phyloP scores from a whole-genome alignment of 148 eudicot species.

The Euryodendron excelsum region DNA sequence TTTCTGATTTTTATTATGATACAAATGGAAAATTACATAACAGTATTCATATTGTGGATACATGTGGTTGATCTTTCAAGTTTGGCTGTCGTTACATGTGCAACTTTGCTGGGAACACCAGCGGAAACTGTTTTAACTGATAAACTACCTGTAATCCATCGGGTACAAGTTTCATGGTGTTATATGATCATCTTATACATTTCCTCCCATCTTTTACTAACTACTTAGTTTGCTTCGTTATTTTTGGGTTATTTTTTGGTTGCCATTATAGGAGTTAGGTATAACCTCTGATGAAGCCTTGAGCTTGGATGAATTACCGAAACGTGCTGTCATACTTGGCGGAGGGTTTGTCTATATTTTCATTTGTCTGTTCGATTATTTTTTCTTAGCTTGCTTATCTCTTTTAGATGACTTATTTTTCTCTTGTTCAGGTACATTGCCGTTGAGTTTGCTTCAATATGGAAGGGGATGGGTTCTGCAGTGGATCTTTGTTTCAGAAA shows the following conservation, averaged over 20 bases:
- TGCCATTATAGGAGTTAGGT: constrained; percentile 61
- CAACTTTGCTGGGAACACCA: background rate
- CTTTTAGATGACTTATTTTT: background rate
- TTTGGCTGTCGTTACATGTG: background rate
- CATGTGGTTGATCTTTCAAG: background rate
- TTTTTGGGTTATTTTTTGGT: background rate
- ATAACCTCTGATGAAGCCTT: constrained; percentile 98
- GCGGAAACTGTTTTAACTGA: background rate
- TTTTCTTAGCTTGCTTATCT: background rate
- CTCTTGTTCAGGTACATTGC: constrained; percentile 74
- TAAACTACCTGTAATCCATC: background rate
- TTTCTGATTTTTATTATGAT: background rate
- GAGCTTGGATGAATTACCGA: constrained; percentile 95
- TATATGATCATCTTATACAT: too few species aligned
- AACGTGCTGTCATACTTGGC: constrained; percentile 84
- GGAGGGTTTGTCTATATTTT: constrained; percentile 66
- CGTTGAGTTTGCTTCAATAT: constrained; percentile 99
- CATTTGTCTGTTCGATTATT: background rate
- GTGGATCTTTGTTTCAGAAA: constrained; percentile 81
- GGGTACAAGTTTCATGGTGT: background rate
- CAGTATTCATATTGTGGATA: background rate
- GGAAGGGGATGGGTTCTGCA: constrained; percentile 95
- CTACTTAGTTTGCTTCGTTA: background rate
- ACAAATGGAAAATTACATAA: background rate
- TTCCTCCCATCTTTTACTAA: background rate